phyloP scores from a whole-genome alignment of 2,329 filamentous ascomycete species.

The Emergomyces africanus region DNA sequence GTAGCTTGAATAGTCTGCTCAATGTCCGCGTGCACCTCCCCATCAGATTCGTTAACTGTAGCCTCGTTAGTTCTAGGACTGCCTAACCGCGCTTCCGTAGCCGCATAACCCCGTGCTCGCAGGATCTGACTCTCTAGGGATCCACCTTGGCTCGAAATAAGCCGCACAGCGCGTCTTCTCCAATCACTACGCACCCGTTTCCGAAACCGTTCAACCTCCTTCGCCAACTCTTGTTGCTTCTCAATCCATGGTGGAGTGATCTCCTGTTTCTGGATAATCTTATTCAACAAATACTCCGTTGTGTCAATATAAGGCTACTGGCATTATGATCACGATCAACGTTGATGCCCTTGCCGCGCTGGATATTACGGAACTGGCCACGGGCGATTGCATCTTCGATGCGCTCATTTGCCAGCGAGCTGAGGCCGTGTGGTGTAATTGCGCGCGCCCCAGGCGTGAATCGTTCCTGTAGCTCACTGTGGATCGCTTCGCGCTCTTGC shows the following conservation, averaged over 20 bases:
- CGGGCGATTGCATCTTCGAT: slow-evolving; percentile 91
- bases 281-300: slow-evolving; percentile 96
- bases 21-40: not conserved
- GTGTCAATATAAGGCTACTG: slow-evolving; percentile 83
- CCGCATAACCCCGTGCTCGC: slow-evolving; percentile 59
- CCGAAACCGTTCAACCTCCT: slow-evolving; percentile 57
- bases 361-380: slow-evolving; percentile 79
- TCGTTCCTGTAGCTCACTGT: slow-evolving; percentile 63
- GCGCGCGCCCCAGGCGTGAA: slow-evolving; percentile 61
- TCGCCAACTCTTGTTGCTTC: slow-evolving; percentile 82
- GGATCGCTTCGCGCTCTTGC: slow-evolving; percentile 58
- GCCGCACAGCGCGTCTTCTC: slow-evolving; percentile 66
- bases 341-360: slow-evolving; percentile 59
- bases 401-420: slow-evolving; percentile 73
- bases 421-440: slow-evolving; percentile 64
- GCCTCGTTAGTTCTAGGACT: not conserved
- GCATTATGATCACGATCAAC: slow-evolving; percentile 64
- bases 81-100: slow-evolving; percentile 38
- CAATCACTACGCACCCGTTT: slow-evolving; percentile 66
- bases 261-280: slow-evolving; percentile 93
- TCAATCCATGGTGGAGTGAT: slow-evolving; percentile 98
- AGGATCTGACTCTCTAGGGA: slow-evolving; percentile 59
- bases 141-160: slow-evolving; percentile 67
- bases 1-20: slow-evolving; percentile 8
- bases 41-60: not conserved